A percentile compares a stretch with the other conserved stretches of the same genome.
Evolutionary conservation across 1,284 basidiomycete species (phyloP).

Genomic region (Ceratobasidium sp.): DNA sequence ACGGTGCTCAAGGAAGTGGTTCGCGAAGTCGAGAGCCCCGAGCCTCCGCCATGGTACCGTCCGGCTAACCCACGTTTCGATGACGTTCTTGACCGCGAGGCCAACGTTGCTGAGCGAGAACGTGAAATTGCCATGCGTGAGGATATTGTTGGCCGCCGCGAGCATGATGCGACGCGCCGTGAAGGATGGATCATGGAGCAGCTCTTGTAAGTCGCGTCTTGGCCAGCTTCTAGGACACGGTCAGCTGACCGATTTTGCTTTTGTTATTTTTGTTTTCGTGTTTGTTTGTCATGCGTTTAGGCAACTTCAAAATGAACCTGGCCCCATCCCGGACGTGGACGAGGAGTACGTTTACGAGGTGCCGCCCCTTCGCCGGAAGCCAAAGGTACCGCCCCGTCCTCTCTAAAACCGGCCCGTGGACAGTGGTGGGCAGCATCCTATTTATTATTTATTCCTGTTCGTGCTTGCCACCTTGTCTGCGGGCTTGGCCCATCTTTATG

Average conservation of each 20-base stretch:
- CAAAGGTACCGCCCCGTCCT: conserved; percentile 62
- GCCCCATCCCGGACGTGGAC: conserved; percentile 66
- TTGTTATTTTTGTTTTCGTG: too few species aligned
- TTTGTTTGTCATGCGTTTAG: conserved; percentile 56
- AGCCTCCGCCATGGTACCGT: conserved; percentile 71
- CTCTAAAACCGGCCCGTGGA: conserved; percentile 48
- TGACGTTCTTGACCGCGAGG: conserved; percentile 80
- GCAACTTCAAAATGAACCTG: conserved; percentile 68
- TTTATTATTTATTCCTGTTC: conserved; percentile 46
- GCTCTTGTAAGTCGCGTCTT: conserved; percentile 69
- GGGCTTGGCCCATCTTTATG: conserved; percentile 33
- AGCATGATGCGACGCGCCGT: conserved; percentile 82
- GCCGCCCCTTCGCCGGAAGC: conserved; percentile 53
- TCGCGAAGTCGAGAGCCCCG: conserved; percentile 63
- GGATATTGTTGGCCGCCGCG: conserved; percentile 80
- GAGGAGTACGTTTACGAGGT: conserved; percentile 77
- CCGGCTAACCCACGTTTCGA: conserved; percentile 69
- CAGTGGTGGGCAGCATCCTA: conserved; percentile 53
- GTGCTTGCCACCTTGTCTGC: conserved; percentile 43
- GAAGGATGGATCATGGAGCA: conserved; percentile 91
- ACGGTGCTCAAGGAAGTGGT: conserved; percentile 74
- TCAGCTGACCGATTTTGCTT: conserved; percentile 30
- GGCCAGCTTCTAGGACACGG: conserved; percentile 15
- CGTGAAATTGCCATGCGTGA: conserved; percentile 83
- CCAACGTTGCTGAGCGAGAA: conserved; percentile 82